Percentiles rank a stretch among this genome's conserved stretches.
Evolutionary conservation across 2,329 filamentous ascomycete species (phyloP).

Genomic region (Gaeumannomyces sp.): DNA sequence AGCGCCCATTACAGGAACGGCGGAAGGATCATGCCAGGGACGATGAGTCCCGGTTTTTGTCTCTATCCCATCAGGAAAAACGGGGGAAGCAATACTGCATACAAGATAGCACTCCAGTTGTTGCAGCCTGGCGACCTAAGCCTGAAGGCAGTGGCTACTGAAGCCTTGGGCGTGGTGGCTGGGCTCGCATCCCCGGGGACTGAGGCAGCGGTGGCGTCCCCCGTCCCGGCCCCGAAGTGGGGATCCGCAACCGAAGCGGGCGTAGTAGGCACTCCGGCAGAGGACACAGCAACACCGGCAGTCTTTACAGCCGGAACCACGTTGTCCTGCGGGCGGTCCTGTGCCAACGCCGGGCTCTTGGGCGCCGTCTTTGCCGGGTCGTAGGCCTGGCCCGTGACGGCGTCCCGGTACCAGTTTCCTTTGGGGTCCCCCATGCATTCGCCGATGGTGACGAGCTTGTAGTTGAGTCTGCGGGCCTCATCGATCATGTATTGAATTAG

Average conservation of each 20-base stretch:
- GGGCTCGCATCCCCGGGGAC: not conserved
- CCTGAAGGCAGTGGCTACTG: not conserved
- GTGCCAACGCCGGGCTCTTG: not conserved
- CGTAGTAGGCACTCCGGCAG: not conserved
- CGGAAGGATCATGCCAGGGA: no score
- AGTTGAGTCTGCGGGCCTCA: slow-evolving; percentile 29
- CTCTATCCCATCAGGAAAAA: not conserved
- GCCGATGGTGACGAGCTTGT: slow-evolving; percentile 38
- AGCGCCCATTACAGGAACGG: no score
- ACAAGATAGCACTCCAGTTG: not conserved
- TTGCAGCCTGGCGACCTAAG: not conserved
- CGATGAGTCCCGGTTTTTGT: no score
- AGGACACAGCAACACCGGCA: no score
- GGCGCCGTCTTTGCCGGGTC: not conserved
- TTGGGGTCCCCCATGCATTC: slow-evolving; percentile 38
- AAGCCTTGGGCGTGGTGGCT: not conserved
- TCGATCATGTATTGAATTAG: slow-evolving; percentile 38
- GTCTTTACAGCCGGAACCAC: no score
- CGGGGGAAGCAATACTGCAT: not conserved
- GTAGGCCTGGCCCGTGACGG: slow-evolving; percentile 17
- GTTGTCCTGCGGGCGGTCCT: not conserved
- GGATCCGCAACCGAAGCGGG: not conserved
- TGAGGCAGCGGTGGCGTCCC: not conserved
- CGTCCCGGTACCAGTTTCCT: slow-evolving; percentile 40
- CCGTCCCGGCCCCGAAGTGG: not conserved